Base-by-base conservation (phyloP, 306 rosid species). In the Prunus mume region DNA sequence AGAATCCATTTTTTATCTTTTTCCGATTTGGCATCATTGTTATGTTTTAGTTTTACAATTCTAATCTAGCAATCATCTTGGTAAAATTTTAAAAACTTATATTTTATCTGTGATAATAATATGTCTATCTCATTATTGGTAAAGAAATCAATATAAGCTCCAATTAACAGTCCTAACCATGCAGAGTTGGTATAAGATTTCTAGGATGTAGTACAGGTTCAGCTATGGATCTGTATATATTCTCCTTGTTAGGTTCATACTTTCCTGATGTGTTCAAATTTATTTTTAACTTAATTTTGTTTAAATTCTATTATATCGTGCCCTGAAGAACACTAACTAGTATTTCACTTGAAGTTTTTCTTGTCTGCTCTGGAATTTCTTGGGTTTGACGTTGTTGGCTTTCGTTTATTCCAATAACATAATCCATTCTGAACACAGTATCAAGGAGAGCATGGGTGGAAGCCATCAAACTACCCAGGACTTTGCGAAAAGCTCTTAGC, bases 391-490 rank as follows among this genome's bases (percentile, higher is more conserved):
- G 73, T 17, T 49, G 11, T 43, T 77, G 8, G 15, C 25, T 45
- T 60, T 49, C 18, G 24, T 49, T 38, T 38, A 7, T 74, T 25
- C 20, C 43, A 30, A 47, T 79, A 34, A 25, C 46, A 50, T 68
- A 70, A 58, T 71, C 72, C 45, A 38, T 68, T 76, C 61, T 80
- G 78, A 38, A 69, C 47, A 76, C 92, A 95, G 97, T 95, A 95
- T 86, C 98, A 95, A 92, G 98, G 98, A 75, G 96, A 95, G 43
- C 85, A 87, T 27, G 98, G 98, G 62, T 95, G 98, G 98, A 81
- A 71, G 79, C 98, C 97, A 12, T 90, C 96, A 79, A 92, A 88
- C 34, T 95, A 95, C 78, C 91, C 95, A 4, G 98, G 98, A 80
- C 74, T 95, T 20, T 95, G 89, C 0, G 97, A 95, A 83, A 95